Percentiles rank a stretch among this genome's conserved stretches.
These are phyloP conservation scores for Rutstroemia sydowiana DNA, from an alignment of 2,329 filamentous ascomycete species.

Conservation along the genomic window DNA sequence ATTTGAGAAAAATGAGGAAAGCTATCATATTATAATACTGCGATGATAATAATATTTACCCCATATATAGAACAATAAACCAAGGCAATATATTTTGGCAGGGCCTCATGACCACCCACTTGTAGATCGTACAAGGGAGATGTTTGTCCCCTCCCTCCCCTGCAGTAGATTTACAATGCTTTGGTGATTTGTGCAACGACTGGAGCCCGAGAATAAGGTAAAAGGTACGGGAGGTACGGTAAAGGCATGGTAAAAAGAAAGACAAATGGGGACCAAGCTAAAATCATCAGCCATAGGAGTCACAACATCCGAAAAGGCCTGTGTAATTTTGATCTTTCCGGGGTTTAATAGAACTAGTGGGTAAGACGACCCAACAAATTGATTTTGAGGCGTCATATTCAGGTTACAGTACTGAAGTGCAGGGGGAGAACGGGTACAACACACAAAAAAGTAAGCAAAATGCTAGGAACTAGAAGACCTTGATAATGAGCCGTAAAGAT, in stretches of 20 bases:
- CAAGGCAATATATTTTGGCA: constrained; percentile 1
- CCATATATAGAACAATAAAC: constrained; percentile 1
- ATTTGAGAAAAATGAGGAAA: constrained; percentile 3
- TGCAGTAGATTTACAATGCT: constrained; percentile 2
- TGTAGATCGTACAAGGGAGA: neutral
- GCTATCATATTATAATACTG: constrained; percentile 6
- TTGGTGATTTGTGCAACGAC: neutral
- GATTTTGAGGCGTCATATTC: neutral
- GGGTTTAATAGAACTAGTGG: neutral
- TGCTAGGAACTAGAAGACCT: too few relatives aligned
- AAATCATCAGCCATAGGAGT: neutral
- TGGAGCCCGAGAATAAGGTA: constrained; percentile 7
- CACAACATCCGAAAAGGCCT: neutral
- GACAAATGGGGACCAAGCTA: neutral
- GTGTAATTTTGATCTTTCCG: neutral
- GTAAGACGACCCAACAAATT: constrained; percentile 1
- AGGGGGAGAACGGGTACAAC: neutral
- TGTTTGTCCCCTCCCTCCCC: neutral
- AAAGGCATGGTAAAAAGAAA: neutral
- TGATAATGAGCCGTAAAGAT: neutral
- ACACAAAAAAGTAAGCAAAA: neutral
- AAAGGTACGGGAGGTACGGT: constrained; percentile 4
- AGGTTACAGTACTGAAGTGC: neutral
- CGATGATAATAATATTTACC: neutral
- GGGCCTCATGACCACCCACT: constrained; percentile 2